Evolutionary conservation across 2,329 filamentous ascomycete genomes (phyloP), one percentile per base, ranked within the genome.

Genomic region (Pseudocercospora cruenta): DNA sequence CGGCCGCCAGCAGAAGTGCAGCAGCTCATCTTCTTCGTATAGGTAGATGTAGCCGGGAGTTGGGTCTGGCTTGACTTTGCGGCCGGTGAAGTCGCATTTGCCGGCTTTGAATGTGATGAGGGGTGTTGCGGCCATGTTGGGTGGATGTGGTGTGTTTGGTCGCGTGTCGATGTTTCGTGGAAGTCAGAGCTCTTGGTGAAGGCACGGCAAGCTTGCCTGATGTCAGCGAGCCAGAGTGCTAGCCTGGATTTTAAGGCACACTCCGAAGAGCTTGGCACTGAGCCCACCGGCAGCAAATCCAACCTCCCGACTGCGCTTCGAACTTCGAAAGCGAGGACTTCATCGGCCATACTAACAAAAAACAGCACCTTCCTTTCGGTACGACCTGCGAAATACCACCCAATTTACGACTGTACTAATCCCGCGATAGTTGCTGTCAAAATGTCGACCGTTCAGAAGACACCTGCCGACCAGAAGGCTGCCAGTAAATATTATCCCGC

Each of bases 401-500:
- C 12, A 51, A 7, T 26, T 22, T 55, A 57, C 64, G 24, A 63
- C 26, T 16, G 10, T 19, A 60, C 63, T 60, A 51, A 60, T 53
- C n/a, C 21, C 19, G 26, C 54, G 47, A 60, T 70, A 69, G 69
- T 70, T 65, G 67, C 65, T 70, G 74, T 63, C 67, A 76, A 75
- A 72, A 74, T 73, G 60, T 71, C 73, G 66, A 67, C 71, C 57
- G 92, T 90, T 80, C 96, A 97, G 92, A 94, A 91, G 88, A 93
- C 92, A 83, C 89, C 91, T 84, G 83, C n/a, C n/a, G 87, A 87
- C 81, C 89, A 97, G 85, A 96, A 96, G 92, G 94, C 94, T 80
- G 90, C 92, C 88, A 98, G 97, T 88, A n/a, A n/a, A n/a, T 99
- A 94, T 93, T 99, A 99, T 87, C 92, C 93, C 83, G 92, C 93